A percentile compares a stretch with the other conserved stretches of the same genome.
Evolutionary conservation across 331 rosid species (phyloP).

Genomic region (Quercus tomentella): DNA sequence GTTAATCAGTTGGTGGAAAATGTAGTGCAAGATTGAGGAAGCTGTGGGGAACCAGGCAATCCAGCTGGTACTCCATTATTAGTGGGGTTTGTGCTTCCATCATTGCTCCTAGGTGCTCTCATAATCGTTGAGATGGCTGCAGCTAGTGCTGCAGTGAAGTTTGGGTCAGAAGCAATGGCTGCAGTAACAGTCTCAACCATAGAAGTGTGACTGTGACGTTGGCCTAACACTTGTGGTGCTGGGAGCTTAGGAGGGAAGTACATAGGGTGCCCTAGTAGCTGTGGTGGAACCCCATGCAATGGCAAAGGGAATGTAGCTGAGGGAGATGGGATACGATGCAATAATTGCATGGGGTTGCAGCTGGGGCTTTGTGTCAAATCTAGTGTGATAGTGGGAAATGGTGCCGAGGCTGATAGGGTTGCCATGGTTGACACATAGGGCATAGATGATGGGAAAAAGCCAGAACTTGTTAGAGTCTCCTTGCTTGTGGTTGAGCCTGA

Average conservation of each 20-base stretch:
- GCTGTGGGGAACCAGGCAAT: conserved; percentile 32
- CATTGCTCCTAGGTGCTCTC: conserved; percentile 12
- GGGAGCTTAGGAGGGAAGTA: conserved; percentile 20
- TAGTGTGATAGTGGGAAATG: conserved; percentile 50
- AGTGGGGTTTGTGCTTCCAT: neutral
- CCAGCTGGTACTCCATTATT: neutral
- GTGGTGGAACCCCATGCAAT: conserved; percentile 2
- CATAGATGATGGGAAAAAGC: conserved; percentile 24
- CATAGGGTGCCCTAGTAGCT: conserved; percentile 33
- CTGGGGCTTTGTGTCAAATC: conserved; percentile 36
- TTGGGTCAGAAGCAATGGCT: conserved; percentile 56
- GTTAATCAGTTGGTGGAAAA: conserved; percentile 35
- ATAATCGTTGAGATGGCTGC: conserved; percentile 40
- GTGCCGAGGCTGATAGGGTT: conserved; percentile 44
- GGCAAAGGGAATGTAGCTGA: conserved; percentile 27
- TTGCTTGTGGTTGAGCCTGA: conserved; percentile 31
- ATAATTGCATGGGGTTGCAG: conserved; percentile 15
- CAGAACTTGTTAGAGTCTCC: conserved; percentile 12
- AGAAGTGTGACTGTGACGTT: conserved; percentile 14
- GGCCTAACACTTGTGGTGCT: neutral
- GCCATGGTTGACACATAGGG: conserved; percentile 38
- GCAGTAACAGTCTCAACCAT: conserved; percentile 34
- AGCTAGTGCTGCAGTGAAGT: conserved; percentile 43
- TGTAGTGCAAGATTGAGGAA: conserved; percentile 50
- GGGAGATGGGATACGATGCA: conserved; percentile 2